Conservation (phyloP, 2,329 filamentous ascomycete genomes). For the Xylariaceae sp. region DNA sequence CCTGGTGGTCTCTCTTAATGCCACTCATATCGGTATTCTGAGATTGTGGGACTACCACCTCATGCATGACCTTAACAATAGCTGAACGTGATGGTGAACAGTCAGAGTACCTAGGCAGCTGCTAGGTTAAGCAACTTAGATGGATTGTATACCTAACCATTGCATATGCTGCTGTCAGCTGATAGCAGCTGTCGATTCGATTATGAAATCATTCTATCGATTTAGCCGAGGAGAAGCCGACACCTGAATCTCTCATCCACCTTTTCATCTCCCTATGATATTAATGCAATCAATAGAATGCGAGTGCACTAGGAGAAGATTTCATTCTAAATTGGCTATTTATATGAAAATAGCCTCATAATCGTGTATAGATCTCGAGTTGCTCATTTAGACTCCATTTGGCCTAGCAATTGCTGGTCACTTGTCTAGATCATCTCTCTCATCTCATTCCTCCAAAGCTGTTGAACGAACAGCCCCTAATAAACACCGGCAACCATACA, state of each 20-base stretch:
- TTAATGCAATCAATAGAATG: background rate
- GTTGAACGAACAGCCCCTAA: background rate
- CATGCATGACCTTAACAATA: slow-evolving; percentile 24
- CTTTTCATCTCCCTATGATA: background rate
- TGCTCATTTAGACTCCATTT: background rate
- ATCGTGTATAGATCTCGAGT: background rate
- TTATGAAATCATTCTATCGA: background rate
- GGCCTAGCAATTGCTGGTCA: background rate
- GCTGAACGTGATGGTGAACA: background rate
- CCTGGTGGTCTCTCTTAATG: slow-evolving; percentile 58
- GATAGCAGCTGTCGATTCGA: background rate
- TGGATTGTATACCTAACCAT: background rate
- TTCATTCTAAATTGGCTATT: background rate
- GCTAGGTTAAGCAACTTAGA: no score
- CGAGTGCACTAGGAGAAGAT: background rate
- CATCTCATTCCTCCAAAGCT: background rate
- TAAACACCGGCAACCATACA: no score
- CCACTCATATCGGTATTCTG: slow-evolving; percentile 42
- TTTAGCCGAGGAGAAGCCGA: slow-evolving; percentile 15
- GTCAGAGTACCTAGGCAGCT: background rate
- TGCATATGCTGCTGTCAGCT: background rate
- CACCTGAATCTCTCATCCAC: slow-evolving; percentile 1
- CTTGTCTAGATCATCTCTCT: background rate
- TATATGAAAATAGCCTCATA: background rate
- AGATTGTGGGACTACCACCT: slow-evolving; percentile 30